These are phyloP conservation scores for Coemansia umbellata DNA, from an alignment of 192 early-diverging fungal species.

Conservation along the genomic window DNA sequence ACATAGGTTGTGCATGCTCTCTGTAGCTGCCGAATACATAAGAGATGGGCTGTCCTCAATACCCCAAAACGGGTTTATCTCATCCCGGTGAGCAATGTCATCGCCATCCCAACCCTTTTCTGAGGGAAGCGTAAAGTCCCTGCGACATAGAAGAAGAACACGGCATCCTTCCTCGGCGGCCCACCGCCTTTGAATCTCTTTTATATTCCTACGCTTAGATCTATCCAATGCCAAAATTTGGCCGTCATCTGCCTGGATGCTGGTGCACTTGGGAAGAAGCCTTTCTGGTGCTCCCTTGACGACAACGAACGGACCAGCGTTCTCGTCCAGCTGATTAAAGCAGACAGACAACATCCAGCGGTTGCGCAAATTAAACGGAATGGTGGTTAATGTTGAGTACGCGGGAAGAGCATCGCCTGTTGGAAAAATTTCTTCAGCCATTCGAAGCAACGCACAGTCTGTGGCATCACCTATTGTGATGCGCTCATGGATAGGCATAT, in stretches of 20 bases:
- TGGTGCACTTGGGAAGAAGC: constrained; percentile 55
- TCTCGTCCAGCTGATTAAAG: constrained; percentile 7
- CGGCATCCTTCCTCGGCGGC: constrained; percentile 53
- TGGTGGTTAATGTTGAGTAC: constrained; percentile 32
- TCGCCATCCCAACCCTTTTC: background rate
- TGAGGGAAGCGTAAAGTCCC: constrained; percentile 20
- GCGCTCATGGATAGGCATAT: constrained; percentile 57
- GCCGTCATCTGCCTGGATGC: constrained; percentile 39
- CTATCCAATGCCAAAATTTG: constrained; percentile 37
- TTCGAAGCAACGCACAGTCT: constrained; percentile 75
- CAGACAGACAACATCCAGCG: constrained; percentile 60
- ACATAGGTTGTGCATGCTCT: constrained; percentile 53
- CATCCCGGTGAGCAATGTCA: background rate
- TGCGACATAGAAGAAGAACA: constrained; percentile 51
- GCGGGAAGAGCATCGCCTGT: background rate
- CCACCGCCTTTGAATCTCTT: constrained; percentile 54
- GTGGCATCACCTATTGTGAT: constrained; percentile 78
- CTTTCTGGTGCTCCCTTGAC: constrained; percentile 82
- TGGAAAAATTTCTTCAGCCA: constrained; percentile 45
- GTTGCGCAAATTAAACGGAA: constrained; percentile 75
- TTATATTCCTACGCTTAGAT: constrained; percentile 18
- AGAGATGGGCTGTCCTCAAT: constrained; percentile 27
- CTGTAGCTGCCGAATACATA: constrained; percentile 15
- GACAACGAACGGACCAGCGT: constrained; percentile 42
- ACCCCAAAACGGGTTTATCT: constrained; percentile 44